Conservation (phyloP, 768 basidiomycete species). For the Lanmaoa rubissima region DNA sequence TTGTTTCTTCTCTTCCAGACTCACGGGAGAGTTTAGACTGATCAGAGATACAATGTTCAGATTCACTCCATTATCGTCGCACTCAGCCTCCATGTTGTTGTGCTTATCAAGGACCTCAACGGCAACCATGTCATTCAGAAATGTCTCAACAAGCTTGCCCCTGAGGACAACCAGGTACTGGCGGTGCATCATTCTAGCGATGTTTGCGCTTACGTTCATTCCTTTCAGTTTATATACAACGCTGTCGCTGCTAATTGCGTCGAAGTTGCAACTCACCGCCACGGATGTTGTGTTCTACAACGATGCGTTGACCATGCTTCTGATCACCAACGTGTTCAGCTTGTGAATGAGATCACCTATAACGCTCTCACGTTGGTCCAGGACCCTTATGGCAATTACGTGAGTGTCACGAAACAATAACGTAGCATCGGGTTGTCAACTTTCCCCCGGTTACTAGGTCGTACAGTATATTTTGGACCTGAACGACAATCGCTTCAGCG, state of each 20-base stretch:
- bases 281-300: conserved; percentile 98
- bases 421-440: background rate
- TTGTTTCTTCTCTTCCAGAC: conserved; percentile 44
- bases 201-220: background rate
- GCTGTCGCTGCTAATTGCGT: conserved; percentile 98
- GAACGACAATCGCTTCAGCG: conserved; percentile 98
- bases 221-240: conserved; percentile 90
- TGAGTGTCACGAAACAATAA: conserved; percentile 34
- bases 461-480: conserved; percentile 98
- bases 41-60: conserved; percentile 81
- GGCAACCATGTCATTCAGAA: conserved; percentile 99
- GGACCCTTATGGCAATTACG: conserved; percentile 94
- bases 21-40: conserved; percentile 65
- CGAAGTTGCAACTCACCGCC: conserved; percentile 96
- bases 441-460: conserved; percentile 49
- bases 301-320: conserved; percentile 98
- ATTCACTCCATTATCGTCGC: conserved; percentile 97
- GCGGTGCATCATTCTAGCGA: background rate
- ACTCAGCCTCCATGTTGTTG: conserved; percentile 95
- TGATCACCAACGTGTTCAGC: conserved; percentile 89
- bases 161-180: conserved; percentile 94
- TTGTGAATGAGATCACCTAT: conserved; percentile 98
- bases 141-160: conserved; percentile 95
- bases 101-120: conserved; percentile 97
- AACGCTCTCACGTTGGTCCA: conserved; percentile 97